A percentile compares a stretch with the other conserved stretches of the same genome.
Evolutionary conservation across 1,284 basidiomycete genomes (phyloP).

Genomic region (Athelia psychrophila): DNA sequence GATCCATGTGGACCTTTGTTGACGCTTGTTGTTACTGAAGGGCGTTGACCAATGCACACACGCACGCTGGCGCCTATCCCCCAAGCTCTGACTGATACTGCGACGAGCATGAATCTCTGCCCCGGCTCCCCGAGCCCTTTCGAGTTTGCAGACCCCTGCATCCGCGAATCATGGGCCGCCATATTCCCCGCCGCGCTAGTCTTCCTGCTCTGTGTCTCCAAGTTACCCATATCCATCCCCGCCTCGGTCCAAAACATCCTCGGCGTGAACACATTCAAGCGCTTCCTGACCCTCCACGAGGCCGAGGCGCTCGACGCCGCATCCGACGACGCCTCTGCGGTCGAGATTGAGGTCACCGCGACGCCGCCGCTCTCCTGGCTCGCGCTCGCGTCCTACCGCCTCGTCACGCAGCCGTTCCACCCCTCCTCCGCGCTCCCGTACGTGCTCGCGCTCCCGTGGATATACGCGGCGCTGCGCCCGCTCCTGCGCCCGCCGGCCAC

Average conservation of each 20-base stretch:
- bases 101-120: neutral
- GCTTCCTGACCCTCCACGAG: conserved; percentile 53
- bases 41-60: too few relatives aligned
- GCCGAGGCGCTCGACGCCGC: conserved; percentile 48
- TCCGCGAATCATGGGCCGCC: conserved; percentile 55
- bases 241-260: conserved; percentile 21
- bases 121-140: neutral
- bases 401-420: conserved; percentile 27
- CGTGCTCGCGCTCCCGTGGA: conserved; percentile 51
- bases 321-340: conserved; percentile 18
- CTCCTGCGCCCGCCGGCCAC: conserved; percentile 38
- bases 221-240: conserved; percentile 25
- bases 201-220: conserved; percentile 36
- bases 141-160: conserved; percentile 49
- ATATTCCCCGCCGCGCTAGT: conserved; percentile 50
- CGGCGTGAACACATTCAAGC: conserved; percentile 33
- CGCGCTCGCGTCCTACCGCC: conserved; percentile 39
- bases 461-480: conserved; percentile 49
- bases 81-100: too few relatives aligned
- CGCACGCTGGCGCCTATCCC: too few relatives aligned
- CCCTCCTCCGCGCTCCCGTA: conserved; percentile 33
- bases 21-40: too few relatives aligned
- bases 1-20: too few relatives aligned
- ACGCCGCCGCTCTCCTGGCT: conserved; percentile 49
- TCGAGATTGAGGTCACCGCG: conserved; percentile 19